Percentiles rank a stretch among this genome's conserved stretches.
Conservation (phyloP, 176 grass and related monocot genomes). For the Cenchrus americanus region DNA sequence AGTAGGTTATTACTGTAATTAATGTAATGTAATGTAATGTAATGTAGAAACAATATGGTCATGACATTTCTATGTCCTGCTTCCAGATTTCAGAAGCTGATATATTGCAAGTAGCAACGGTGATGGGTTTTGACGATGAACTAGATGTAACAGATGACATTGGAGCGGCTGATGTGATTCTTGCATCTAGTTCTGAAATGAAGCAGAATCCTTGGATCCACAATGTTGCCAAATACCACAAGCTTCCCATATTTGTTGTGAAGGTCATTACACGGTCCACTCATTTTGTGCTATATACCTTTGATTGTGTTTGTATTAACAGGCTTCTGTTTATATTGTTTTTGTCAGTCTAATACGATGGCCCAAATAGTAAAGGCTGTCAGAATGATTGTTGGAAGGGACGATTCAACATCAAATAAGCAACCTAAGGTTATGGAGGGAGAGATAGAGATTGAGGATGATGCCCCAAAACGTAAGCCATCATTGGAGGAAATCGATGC, state of each 20-base stretch:
- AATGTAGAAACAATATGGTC: constrained; percentile 15
- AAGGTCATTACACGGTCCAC: constrained; percentile 60
- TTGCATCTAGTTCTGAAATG: constrained; percentile 90
- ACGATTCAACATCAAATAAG: constrained; percentile 38
- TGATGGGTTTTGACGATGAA: constrained; percentile 88
- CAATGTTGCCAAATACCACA: constrained; percentile 78
- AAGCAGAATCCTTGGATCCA: constrained; percentile 88
- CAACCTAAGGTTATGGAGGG: constrained; percentile 48
- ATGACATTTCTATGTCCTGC: constrained; percentile 34
- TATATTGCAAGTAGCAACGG: constrained; percentile 84
- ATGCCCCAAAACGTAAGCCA: constrained; percentile 89
- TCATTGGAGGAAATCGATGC: constrained; percentile 97
- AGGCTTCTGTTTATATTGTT: constrained; percentile 18
- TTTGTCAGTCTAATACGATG: constrained; percentile 81
- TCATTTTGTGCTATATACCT: constrained; percentile 27
- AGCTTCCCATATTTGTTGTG: constrained; percentile 85
- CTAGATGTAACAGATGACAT: constrained; percentile 93
- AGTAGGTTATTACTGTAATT: constrained; percentile 34
- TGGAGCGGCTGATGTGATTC: constrained; percentile 74
- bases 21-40: constrained; percentile 12
- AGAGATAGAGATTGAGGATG: constrained; percentile 90
- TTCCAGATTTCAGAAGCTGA: constrained; percentile 87
- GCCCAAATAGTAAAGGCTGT: constrained; percentile 95
- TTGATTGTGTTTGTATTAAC: constrained; percentile 48
- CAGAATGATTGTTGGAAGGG: constrained; percentile 90